Conservation (phyloP, 495 filamentous ascomycete genomes). For the Aspergillus kassunensis region DNA sequence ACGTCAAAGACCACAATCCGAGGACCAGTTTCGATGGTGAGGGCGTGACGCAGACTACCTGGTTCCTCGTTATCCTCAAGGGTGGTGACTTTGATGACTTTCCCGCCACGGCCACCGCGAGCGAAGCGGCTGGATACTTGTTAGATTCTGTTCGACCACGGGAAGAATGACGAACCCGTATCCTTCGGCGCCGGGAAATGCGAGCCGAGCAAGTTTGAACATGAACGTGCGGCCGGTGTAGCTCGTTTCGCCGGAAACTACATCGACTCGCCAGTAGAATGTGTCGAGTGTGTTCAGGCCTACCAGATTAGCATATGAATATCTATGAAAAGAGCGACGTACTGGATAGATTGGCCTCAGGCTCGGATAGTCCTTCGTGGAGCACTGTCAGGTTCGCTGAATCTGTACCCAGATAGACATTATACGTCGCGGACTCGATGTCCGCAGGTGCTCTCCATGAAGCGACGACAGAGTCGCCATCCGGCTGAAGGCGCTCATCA, state of each 20-base stretch:
- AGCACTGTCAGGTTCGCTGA: not conserved
- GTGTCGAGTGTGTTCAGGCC: slow-evolving; percentile 10
- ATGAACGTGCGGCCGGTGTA: slow-evolving; percentile 8
- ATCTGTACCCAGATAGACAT: slow-evolving; percentile 4
- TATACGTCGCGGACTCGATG: slow-evolving; percentile 1
- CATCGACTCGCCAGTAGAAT: slow-evolving; percentile 13
- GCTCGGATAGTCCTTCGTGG: not conserved
- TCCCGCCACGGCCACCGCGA: slow-evolving; percentile 9
- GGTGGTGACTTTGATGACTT: slow-evolving; percentile 12
- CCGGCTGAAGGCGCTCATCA: not conserved
- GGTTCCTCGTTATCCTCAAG: slow-evolving; percentile 6
- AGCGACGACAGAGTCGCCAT: not conserved
- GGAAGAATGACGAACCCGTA: slow-evolving; percentile 4
- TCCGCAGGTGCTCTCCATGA: slow-evolving; percentile 6
- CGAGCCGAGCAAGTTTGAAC: slow-evolving; percentile 8
- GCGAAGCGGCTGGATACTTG: slow-evolving; percentile 7
- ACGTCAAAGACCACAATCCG: slow-evolving; percentile 12
- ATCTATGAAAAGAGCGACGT: not conserved
- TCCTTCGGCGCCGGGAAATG: slow-evolving; percentile 13
- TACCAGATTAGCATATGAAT: not conserved
- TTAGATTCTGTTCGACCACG: not conserved
- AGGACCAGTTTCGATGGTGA: slow-evolving; percentile 3
- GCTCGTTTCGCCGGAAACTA: not conserved
- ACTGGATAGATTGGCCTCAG: not conserved
- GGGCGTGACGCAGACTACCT: slow-evolving; percentile 5